A percentile compares a stretch with the other conserved stretches of the same genome.
Conservation (phyloP, 2,329 filamentous ascomycete genomes). For the Cercospora sp. region DNA sequence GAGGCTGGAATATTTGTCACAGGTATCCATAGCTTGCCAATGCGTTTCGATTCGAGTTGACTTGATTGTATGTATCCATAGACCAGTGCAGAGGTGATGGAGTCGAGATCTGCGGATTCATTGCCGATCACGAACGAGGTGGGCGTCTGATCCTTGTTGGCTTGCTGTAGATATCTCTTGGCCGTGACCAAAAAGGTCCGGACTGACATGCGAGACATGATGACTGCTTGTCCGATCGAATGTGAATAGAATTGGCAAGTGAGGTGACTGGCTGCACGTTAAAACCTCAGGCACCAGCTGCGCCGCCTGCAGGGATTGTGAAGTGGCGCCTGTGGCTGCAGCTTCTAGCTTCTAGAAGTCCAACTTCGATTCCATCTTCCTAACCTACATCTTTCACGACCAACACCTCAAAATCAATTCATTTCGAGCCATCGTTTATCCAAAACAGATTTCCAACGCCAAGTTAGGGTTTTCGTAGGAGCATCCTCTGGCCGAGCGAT, state of each 20-base stretch:
- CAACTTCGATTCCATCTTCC: not conserved
- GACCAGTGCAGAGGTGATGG: constrained; percentile 70
- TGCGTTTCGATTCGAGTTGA: constrained; percentile 47
- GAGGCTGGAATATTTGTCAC: constrained; percentile 68
- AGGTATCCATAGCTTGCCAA: constrained; percentile 64
- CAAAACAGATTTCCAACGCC: not conserved
- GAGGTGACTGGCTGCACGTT: not conserved
- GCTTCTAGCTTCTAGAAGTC: constrained; percentile 11
- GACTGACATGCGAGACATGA: constrained; percentile 48
- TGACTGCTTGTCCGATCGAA: not conserved
- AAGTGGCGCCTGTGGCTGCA: constrained; percentile 4
- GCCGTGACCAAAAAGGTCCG: constrained; percentile 49
- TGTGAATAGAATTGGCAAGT: not conserved
- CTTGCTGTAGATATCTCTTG: constrained; percentile 45
- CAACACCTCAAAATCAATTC: not conserved
- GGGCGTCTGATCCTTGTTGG: constrained; percentile 43
- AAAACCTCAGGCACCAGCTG: constrained; percentile 1
- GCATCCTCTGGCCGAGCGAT: not conserved
- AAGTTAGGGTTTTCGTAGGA: constrained; percentile 5
- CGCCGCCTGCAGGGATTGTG: not conserved
- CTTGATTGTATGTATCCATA: constrained; percentile 72
- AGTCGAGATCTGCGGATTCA: constrained; percentile 73
- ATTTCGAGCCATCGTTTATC: not conserved
- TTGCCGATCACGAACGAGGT: constrained; percentile 56
- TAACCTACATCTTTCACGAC: not conserved